Conservation (phyloP, 2,329 filamentous ascomycete species). For the Leptosphaerulina australis region DNA sequence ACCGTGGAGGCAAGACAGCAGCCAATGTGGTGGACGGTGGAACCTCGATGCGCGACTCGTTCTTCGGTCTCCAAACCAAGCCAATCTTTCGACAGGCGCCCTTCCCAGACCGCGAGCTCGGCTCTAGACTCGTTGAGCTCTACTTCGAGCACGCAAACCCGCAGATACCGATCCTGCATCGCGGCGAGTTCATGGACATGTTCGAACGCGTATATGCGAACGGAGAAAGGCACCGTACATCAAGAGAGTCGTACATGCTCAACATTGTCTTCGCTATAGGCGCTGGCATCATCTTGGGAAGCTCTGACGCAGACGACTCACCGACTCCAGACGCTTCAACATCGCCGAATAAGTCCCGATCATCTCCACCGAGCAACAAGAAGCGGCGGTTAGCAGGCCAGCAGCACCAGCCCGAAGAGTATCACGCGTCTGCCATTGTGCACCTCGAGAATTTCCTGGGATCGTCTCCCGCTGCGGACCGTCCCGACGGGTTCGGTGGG, state of each 20-base stretch:
- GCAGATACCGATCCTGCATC: conserved; percentile 90
- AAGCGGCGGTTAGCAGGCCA: conserved; percentile 54
- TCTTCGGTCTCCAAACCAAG: conserved; percentile 93
- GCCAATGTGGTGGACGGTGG: conserved; percentile 62
- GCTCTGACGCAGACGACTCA: conserved; percentile 47
- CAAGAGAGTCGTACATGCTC: conserved; percentile 87
- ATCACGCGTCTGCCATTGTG: conserved; percentile 91
- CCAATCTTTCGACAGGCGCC: conserved; percentile 83
- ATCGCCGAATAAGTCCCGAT: conserved; percentile 35
- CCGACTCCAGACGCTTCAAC: conserved; percentile 38
- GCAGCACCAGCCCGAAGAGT: conserved; percentile 86
- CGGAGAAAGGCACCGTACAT: conserved; percentile 69
- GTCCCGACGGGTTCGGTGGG: conserved; percentile 72
- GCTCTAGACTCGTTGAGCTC: conserved; percentile 72
- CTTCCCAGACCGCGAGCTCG: conserved; percentile 81
- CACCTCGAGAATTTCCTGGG: conserved; percentile 85
- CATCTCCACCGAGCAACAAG: conserved; percentile 46
- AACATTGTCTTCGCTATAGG: conserved; percentile 99
- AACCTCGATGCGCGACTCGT: conserved; percentile 90
- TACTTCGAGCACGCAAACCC: conserved; percentile 98
- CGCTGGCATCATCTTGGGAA: conserved; percentile 83
- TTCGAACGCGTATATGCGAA: conserved; percentile 80
- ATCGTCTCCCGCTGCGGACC: conserved; percentile 65
- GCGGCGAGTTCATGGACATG: conserved; percentile 85
- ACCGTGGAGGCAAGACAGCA: conserved; percentile 61